Conservation (phyloP, 148 eudicot species). For the Beta vulgaris region DNA sequence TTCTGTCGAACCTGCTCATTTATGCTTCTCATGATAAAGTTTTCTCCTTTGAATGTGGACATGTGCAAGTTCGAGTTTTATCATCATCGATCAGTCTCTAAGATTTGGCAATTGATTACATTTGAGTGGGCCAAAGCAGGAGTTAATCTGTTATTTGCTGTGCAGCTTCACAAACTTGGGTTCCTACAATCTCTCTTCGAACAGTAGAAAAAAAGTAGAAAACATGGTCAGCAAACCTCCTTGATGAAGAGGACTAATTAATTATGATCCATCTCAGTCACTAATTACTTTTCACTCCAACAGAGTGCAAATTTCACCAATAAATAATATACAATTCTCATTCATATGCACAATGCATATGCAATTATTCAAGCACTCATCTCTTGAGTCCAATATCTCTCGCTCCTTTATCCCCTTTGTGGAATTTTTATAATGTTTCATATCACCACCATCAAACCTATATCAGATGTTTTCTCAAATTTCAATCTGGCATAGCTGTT, state of each 20-base stretch:
- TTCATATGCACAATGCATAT: not conserved
- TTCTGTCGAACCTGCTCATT: not conserved
- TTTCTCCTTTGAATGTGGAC: not conserved
- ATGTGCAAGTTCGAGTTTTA: not conserved
- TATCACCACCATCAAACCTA: not conserved
- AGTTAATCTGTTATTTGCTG: not conserved
- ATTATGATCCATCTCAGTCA: not conserved
- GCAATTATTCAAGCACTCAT: not conserved
- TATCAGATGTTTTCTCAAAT: not conserved
- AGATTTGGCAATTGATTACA: not conserved
- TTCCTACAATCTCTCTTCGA: constrained; percentile 7
- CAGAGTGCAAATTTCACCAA: too few species aligned
- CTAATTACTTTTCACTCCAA: not conserved
- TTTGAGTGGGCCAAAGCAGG: not conserved
- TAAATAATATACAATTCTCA: not conserved
- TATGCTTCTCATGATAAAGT: not conserved
- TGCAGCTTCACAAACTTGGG: constrained; percentile 5
- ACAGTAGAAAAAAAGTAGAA: not conserved
- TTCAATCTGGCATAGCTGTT: too few species aligned
- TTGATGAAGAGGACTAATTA: not conserved
- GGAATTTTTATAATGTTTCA: not conserved
- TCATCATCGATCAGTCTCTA: not conserved
- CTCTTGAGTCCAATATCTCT: not conserved
- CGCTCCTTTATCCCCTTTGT: not conserved
- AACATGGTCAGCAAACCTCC: constrained; percentile 10